These are phyloP conservation scores for Cladosporium phlei DNA, from an alignment of 2,329 filamentous ascomycete species.

Conservation along the genomic window DNA sequence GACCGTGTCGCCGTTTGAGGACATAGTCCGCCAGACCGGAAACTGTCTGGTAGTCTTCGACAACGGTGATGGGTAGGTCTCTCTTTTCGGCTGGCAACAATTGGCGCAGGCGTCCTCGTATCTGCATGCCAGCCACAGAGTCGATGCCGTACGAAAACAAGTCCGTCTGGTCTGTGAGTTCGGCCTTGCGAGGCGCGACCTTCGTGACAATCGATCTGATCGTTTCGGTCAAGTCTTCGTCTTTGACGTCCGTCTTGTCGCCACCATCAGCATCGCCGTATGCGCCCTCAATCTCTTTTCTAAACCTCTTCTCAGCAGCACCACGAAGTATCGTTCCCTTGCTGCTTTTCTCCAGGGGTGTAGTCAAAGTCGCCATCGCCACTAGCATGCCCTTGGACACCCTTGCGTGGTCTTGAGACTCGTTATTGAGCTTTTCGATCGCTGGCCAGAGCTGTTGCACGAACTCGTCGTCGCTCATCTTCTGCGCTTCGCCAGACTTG, in stretches of 20 bases:
- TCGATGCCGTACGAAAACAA: slow-evolving; percentile 57
- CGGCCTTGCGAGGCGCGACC: slow-evolving; percentile 14
- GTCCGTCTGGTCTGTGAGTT: slow-evolving; percentile 40
- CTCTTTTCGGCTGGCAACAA: slow-evolving; percentile 33
- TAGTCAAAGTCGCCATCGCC: slow-evolving; percentile 35
- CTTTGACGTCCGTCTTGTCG: slow-evolving; percentile 21
- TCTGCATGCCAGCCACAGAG: slow-evolving; percentile 54
- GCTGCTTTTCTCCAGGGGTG: slow-evolving; percentile 53
- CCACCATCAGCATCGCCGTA: slow-evolving; percentile 36
- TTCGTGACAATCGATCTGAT: slow-evolving; percentile 30
- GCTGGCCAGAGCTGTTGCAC: slow-evolving; percentile 39
- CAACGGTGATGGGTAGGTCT: slow-evolving; percentile 51
- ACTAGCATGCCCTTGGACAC: slow-evolving; percentile 50
- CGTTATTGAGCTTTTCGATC: slow-evolving; percentile 46
- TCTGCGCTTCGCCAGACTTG: slow-evolving; percentile 30
- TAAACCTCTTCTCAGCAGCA: slow-evolving; percentile 49
- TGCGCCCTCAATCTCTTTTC: slow-evolving; percentile 41
- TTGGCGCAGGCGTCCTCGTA: slow-evolving; percentile 38
- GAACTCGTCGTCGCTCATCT: slow-evolving; percentile 35
- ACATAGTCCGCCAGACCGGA: slow-evolving; percentile 37
- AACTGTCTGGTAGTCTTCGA: slow-evolving; percentile 58
- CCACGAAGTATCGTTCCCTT: slow-evolving; percentile 57
- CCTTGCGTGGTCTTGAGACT: slow-evolving; percentile 48
- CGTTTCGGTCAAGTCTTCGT: slow-evolving; percentile 30
- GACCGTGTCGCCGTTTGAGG: slow-evolving; percentile 36